Evolutionary conservation across 1,284 basidiomycete species (phyloP).

Genomic region (Sporisorium iseilematis-ciliati): DNA sequence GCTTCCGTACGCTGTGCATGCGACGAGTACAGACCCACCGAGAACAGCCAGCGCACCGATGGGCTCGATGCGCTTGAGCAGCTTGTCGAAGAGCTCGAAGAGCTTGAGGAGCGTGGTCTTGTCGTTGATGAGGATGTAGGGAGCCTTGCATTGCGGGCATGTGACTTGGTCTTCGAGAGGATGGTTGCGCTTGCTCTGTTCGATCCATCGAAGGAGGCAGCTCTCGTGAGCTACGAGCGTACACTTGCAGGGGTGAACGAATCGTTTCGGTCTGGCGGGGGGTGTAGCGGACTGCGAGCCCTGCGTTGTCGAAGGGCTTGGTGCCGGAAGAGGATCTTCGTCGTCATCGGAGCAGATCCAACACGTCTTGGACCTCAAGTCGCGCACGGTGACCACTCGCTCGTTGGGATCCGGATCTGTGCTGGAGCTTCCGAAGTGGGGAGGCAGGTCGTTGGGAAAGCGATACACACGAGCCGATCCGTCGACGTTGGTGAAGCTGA

Average conservation of each 20-base stretch:
- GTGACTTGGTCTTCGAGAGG: conserved; percentile 39
- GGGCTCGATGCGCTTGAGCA: conserved; percentile 36
- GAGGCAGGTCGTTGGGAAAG: conserved; percentile 35
- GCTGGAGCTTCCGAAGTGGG: conserved; percentile 16
- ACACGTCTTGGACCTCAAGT: conserved; percentile 53
- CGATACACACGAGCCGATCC: conserved; percentile 38
- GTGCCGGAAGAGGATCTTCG: conserved; percentile 28
- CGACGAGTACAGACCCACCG: conserved; percentile 42
- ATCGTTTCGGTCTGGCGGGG: conserved; percentile 24
- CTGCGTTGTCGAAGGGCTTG: not conserved
- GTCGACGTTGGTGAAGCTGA: conserved; percentile 30
- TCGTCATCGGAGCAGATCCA: conserved; percentile 66
- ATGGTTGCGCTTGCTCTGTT: conserved; percentile 39
- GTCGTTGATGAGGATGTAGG: conserved; percentile 53
- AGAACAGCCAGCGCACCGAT: conserved; percentile 34
- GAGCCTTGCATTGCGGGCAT: conserved; percentile 59
- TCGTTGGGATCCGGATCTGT: conserved; percentile 19
- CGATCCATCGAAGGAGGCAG: conserved; percentile 61
- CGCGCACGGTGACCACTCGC: conserved; percentile 52
- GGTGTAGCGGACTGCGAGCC: not conserved
- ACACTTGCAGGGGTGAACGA: conserved; percentile 64
- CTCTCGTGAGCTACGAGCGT: conserved; percentile 63
- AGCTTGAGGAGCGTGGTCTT: conserved; percentile 40
- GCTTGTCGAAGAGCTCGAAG: conserved; percentile 48
- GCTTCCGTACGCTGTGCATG: conserved; percentile 54